A percentile compares a stretch with the other conserved stretches of the same genome.
phyloP scores from a whole-genome alignment of 1,284 basidiomycete species.

The Puccinia hordei region DNA sequence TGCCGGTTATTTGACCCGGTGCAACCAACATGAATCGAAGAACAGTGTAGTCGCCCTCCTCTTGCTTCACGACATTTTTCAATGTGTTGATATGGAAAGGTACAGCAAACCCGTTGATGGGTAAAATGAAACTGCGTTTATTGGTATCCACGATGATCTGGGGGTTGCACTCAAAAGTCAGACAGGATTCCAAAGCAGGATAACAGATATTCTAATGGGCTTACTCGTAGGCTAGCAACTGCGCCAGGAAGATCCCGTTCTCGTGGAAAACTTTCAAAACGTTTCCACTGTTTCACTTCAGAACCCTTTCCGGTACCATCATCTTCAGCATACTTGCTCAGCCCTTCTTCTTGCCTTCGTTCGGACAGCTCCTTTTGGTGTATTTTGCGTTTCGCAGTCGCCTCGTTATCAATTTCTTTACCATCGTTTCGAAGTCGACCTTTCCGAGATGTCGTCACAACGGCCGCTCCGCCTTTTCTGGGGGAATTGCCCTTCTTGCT shows the following conservation, averaged over 20 bases:
- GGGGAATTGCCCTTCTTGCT: slow-evolving; percentile 49
- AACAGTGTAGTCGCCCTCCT: slow-evolving; percentile 92
- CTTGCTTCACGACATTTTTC: slow-evolving; percentile 96
- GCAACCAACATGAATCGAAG: slow-evolving; percentile 98
- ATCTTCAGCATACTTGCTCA: slow-evolving; percentile 75
- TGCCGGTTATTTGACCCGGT: slow-evolving; percentile 93
- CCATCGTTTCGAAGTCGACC: slow-evolving; percentile 75
- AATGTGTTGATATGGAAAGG: slow-evolving; percentile 99
- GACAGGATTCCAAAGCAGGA: not conserved
- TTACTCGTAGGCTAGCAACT: slow-evolving; percentile 33
- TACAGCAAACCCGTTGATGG: slow-evolving; percentile 91
- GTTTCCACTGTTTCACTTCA: slow-evolving; percentile 81
- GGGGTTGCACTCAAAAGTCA: not conserved
- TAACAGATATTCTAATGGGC: not conserved
- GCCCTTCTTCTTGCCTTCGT: slow-evolving; percentile 76
- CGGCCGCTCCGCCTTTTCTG: slow-evolving; percentile 51
- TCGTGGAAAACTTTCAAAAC: slow-evolving; percentile 94
- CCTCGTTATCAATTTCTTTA: slow-evolving; percentile 70
- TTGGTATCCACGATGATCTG: slow-evolving; percentile 90
- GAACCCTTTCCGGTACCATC: slow-evolving; percentile 53
- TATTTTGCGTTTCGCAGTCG: slow-evolving; percentile 72
- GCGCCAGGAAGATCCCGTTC: slow-evolving; percentile 77
- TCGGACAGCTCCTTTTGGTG: slow-evolving; percentile 86
- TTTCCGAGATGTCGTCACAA: slow-evolving; percentile 45
- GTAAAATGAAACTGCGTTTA: slow-evolving; percentile 83